phyloP scores from a whole-genome alignment of 345 rosid genomes.

The Citrus hindsii region DNA sequence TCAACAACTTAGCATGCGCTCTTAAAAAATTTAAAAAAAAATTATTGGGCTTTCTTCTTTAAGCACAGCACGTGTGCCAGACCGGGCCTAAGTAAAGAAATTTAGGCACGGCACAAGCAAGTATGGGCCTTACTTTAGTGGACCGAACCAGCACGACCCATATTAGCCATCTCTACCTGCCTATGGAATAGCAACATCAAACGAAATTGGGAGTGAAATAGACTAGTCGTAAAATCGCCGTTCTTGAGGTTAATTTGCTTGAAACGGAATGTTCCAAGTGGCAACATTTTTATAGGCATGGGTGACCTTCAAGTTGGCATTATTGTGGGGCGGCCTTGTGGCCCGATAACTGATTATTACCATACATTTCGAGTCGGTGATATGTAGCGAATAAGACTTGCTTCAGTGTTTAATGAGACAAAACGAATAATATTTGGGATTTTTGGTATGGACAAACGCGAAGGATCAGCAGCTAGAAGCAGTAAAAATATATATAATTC shows the following conservation, averaged over 20 bases:
- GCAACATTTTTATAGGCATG: not conserved
- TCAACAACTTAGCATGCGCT: too few relatives aligned
- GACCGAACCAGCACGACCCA: too few relatives aligned
- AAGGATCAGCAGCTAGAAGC: too few relatives aligned
- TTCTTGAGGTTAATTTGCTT: not conserved
- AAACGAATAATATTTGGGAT: not conserved
- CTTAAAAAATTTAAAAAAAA: too few relatives aligned
- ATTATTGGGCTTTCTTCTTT: fast-evolving
- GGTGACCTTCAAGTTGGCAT: not conserved
- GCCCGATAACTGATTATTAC: not conserved
- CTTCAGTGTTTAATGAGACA: not conserved
- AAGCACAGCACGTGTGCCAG: too few relatives aligned
- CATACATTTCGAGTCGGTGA: too few relatives aligned
- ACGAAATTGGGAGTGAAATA: not conserved
- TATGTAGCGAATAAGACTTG: not conserved
- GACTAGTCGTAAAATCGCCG: not conserved
- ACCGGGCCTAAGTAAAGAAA: too few relatives aligned
- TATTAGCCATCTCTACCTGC: too few relatives aligned
- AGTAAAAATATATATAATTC: too few relatives aligned
- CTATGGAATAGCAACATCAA: not conserved
- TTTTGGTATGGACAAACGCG: too few relatives aligned
- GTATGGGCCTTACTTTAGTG: too few relatives aligned
- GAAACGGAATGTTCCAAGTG: not conserved
- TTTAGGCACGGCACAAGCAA: fast-evolving
- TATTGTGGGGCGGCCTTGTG: not conserved